These are phyloP conservation scores for Trichoderma cornu-damae DNA, from an alignment of 2,329 filamentous ascomycete genomes.

Conservation along the genomic window DNA sequence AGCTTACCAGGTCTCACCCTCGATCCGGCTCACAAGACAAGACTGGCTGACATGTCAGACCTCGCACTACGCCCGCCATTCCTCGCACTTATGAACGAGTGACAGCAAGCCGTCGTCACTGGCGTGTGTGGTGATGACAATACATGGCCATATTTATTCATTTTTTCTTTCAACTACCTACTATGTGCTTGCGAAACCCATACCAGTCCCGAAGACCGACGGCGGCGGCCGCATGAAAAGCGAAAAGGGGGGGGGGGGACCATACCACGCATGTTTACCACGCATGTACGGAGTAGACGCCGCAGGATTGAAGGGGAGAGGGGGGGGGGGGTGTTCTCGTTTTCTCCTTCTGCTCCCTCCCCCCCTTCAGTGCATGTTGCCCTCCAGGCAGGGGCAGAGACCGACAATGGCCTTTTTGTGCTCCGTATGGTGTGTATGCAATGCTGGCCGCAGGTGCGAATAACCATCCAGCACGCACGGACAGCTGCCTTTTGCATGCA, in stretches of 20 bases:
- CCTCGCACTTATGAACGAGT: neutral
- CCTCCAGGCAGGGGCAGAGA: neutral
- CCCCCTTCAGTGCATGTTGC: neutral
- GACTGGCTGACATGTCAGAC: conserved; percentile 27
- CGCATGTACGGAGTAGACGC: neutral
- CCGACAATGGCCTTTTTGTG: neutral
- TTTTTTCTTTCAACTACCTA: no score
- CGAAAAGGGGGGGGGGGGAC: no score
- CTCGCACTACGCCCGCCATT: conserved; percentile 21
- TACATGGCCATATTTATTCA: neutral
- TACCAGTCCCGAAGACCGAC: no score
- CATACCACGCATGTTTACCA: neutral
- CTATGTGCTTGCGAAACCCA: no score
- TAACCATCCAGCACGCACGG: neutral
- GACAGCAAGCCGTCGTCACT: conserved; percentile 15
- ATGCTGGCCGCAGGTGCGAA: neutral
- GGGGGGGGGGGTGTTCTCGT: no score
- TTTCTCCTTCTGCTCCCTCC: neutral
- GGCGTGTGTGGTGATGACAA: conserved; percentile 11
- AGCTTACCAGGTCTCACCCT: neutral
- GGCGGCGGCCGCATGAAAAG: neutral
- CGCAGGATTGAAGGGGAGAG: neutral
- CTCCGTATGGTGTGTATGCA: neutral
- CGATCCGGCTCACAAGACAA: conserved; percentile 2
- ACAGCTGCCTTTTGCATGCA: neutral